phyloP scores from a whole-genome alignment of 2,329 filamentous ascomycete genomes.

The Pochonia chlamydosporia region DNA sequence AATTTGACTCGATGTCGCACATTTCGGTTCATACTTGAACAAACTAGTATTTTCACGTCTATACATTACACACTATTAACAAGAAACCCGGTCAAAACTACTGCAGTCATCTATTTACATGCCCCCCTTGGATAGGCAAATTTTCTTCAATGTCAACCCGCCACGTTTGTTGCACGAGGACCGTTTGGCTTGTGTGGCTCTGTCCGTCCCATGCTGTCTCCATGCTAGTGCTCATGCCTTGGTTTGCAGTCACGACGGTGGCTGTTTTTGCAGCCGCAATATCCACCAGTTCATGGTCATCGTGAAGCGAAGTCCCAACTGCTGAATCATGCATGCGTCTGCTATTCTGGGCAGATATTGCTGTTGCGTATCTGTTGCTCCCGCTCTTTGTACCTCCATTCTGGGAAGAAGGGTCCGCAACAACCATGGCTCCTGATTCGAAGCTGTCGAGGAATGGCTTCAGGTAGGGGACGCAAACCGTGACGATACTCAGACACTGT shows the following conservation, averaged over 20 bases:
- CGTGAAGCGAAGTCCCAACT: too few relatives aligned
- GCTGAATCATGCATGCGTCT: too few relatives aligned
- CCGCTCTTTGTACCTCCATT: not conserved
- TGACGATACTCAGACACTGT: slow-evolving; percentile 15
- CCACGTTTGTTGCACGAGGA: slow-evolving; percentile 16
- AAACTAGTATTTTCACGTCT: too few relatives aligned
- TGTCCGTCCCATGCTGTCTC: slow-evolving; percentile 16
- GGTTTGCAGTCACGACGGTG: too few relatives aligned
- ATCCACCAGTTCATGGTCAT: too few relatives aligned
- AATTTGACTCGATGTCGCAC: too few relatives aligned
- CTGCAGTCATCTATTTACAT: not conserved
- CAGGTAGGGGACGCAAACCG: slow-evolving; percentile 16
- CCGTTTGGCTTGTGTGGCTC: slow-evolving; percentile 17
- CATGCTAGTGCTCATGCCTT: too few relatives aligned
- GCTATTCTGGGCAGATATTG: too few relatives aligned
- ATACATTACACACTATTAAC: not conserved
- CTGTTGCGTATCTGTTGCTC: too few relatives aligned
- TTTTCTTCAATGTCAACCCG: slow-evolving; percentile 14
- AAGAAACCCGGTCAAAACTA: too few relatives aligned
- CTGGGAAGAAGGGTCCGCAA: not conserved
- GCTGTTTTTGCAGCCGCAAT: too few relatives aligned
- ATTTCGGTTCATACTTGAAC: too few relatives aligned
- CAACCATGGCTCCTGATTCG: slow-evolving; percentile 15
- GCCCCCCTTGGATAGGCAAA: not conserved
- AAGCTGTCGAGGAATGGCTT: slow-evolving; percentile 17